Base-by-base conservation (phyloP, 176 grass and related monocot genomes). In the Avena sativa region DNA sequence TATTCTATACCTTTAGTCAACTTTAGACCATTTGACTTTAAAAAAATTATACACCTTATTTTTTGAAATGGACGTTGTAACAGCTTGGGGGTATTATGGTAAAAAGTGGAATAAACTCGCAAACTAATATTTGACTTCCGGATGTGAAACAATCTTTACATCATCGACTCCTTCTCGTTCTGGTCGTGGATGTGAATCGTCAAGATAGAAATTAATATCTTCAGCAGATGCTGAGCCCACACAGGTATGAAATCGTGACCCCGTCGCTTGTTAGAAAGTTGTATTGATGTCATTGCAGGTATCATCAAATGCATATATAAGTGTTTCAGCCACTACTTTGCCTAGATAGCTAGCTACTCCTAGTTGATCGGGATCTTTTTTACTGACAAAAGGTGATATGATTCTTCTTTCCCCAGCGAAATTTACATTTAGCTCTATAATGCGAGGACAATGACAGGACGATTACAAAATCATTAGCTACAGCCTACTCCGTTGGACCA, bases 191-290 rank as follows among this genome's bases (percentile, higher is more conserved):
- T 68, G 36, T 47, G 80, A 59, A 68, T 61, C 87, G 38, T 25
- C 21, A 57, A 34, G 58, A 76, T 17, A 20, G 10, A 65, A 43
- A 43, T 43, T 43, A 60, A 74, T 71, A 26, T 67, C 4, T 28
- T 65, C 49, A 76, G 12, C 0, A 75, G 75, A 89, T 49, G 60
- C 36, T 25, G 81, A 72, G 49, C 69, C 60, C 59, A 61, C 74
- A 50, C 21, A 2, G 0, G 8, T 17, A 58, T 12, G 5, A 51
- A 88, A 49, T 61, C 12, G 19, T 50, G 50, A 36, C 34, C 21
- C 70, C 75, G 21, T 83, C 40, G 15, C 61, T 83, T 59, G 86
- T 78, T 77, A 69, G 61, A 83, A 74, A 67, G 71, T 9, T 12
- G 36, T 47, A 34, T 67, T 81, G 60, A 28, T 32, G 28, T 32